These are phyloP conservation scores for Ustilago xerochloae DNA, from an alignment of 1,284 basidiomycete species.

Conservation along the genomic window DNA sequence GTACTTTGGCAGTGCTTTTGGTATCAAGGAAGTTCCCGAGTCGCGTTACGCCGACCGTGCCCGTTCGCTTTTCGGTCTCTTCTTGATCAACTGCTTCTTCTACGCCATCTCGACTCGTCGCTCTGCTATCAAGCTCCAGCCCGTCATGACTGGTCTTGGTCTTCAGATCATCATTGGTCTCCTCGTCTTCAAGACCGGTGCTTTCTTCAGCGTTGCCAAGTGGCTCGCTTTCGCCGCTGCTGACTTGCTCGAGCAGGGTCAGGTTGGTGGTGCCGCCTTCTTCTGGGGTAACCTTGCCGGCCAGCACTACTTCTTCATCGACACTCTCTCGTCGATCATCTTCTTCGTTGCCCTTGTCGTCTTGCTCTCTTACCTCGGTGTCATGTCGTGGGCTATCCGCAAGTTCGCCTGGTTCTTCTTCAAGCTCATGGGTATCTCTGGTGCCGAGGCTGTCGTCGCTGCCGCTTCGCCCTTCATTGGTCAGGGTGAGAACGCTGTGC, in stretches of 20 bases:
- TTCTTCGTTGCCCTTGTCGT: slow-evolving; percentile 75
- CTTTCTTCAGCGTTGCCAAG: slow-evolving; percentile 53
- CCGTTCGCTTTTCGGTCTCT: slow-evolving; percentile 57
- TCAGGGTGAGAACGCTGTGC: slow-evolving; percentile 64
- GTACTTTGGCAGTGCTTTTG: slow-evolving; percentile 59
- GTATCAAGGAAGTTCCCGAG: slow-evolving; percentile 51
- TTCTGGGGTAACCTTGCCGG: slow-evolving; percentile 54
- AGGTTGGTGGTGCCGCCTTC: slow-evolving; percentile 60
- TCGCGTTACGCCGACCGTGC: slow-evolving; percentile 54
- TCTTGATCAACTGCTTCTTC: slow-evolving; percentile 58
- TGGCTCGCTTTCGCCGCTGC: slow-evolving; percentile 61
- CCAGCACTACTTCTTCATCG: slow-evolving; percentile 62
- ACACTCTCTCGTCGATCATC: slow-evolving; percentile 74
- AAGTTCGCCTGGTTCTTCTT: slow-evolving; percentile 88
- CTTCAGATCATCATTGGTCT: slow-evolving; percentile 64
- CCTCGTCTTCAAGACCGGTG: slow-evolving; percentile 64
- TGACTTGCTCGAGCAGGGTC: slow-evolving; percentile 59
- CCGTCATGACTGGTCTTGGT: slow-evolving; percentile 58
- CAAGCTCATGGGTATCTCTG: slow-evolving; percentile 77
- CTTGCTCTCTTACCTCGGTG: slow-evolving; percentile 72
- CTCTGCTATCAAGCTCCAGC: slow-evolving; percentile 52
- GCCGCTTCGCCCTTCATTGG: slow-evolving; percentile 91
- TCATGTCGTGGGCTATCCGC: slow-evolving; percentile 59
- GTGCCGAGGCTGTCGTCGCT: slow-evolving; percentile 90
- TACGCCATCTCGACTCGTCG: slow-evolving; percentile 52